Evolutionary conservation across 192 early-diverging fungal genomes (phyloP), one percentile per base, ranked within the genome.

Genomic region (Piromyces sp.): DNA sequence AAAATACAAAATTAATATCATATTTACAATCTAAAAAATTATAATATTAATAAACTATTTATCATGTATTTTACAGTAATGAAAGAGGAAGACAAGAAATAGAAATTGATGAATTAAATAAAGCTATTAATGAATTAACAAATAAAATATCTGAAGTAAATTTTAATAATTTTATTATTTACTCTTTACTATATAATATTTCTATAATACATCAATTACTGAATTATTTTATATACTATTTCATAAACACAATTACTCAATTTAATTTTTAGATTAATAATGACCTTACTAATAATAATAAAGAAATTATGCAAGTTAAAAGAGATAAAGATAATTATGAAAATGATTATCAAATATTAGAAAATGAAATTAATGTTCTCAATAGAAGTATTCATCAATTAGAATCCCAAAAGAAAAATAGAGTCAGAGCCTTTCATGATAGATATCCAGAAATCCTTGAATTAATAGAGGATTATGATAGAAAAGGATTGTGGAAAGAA

Each of bases 371-470:
- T 78, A 26, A 30, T 26, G 42, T 31, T 79, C 79, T 17, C 81
- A 87, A 79, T 80, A 80, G 36, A 82, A 89, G 78, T 78, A 84
- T 94, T 30, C 81, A 85, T 29, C 82, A 91, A 9, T 83, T 97
- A 80, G 79, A 85, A 58, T 86, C 86, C 17, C 92, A 93, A 78
- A 89, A 88, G 36, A 85, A 88, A n/a, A 88, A 97, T 82, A 84
- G 88, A 9, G 82, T 97, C 51, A 89, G 83, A 26, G 94, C 94
- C 2, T 97, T 93, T 84, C 95, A 95, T n/a, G 80, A 84, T 0
- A 84, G 84, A 12, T 89, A 93, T 14, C 89, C 92, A 13, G 92
- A 93, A 16, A 89, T 93, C 5, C 79, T 94, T 79, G 80, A 81
- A 6, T 83, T 84, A 13, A 93, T 94, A 30, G 81, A 85, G 6